Percentiles rank a stretch among this genome's conserved stretches.
Conservation (phyloP, 352 stramenopile species). For the Globisporangium orthogonon region DNA sequence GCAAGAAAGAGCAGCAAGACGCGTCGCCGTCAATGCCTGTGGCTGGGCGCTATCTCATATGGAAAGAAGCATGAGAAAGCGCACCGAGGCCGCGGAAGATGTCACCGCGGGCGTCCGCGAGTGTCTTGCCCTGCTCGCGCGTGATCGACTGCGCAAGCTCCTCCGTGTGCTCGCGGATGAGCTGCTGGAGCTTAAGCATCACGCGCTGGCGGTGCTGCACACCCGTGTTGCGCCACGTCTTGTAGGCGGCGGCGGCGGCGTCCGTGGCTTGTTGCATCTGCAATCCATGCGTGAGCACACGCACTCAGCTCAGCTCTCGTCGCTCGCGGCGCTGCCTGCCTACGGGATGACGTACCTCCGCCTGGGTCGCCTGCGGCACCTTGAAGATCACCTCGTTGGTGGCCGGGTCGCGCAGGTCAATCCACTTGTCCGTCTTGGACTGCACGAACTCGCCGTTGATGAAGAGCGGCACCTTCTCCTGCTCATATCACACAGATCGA, state of each 20-base stretch:
- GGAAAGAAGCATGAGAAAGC: neutral
- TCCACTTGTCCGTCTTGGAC: constrained; percentile 89
- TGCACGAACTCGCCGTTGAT: constrained; percentile 92
- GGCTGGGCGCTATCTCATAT: no score
- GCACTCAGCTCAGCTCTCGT: no score
- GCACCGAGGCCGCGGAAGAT: constrained; percentile 93
- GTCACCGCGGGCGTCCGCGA: constrained; percentile 94
- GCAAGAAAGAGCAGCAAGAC: neutral
- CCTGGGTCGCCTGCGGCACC: constrained; percentile 82
- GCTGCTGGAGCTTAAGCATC: constrained; percentile 94
- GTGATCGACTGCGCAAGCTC: constrained; percentile 95
- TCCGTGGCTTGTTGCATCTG: constrained; percentile 85
- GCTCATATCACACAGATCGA: neutral
- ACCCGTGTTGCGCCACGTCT: constrained; percentile 90
- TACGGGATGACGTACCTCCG: constrained; percentile 37
- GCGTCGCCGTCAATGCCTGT: no score
- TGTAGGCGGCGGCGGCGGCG: constrained; percentile 80
- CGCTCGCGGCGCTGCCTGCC: no score
- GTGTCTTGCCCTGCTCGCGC: constrained; percentile 89
- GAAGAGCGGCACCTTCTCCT: constrained; percentile 80
- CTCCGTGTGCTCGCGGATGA: constrained; percentile 94
- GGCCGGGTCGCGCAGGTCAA: constrained; percentile 89
- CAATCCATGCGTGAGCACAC: no score
- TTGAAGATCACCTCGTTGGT: constrained; percentile 86
- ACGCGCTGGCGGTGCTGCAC: constrained; percentile 92